These are phyloP conservation scores for Favolaschia claudopus DNA, from an alignment of 768 basidiomycete species.

Conservation along the genomic window DNA sequence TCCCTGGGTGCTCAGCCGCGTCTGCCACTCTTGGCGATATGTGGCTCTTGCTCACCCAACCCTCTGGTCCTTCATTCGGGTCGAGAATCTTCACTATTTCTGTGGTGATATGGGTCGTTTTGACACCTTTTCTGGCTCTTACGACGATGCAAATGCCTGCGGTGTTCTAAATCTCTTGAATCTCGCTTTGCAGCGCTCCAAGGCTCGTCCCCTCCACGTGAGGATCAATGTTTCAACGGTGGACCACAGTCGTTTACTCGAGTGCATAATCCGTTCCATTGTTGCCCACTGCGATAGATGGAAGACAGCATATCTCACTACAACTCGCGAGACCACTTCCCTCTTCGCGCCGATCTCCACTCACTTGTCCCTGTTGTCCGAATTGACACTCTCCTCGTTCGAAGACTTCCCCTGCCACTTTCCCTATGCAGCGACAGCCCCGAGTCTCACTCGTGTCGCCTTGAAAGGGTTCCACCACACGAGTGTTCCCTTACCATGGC, in stretches of 20 bases:
- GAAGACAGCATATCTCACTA: slow-evolving; percentile 4
- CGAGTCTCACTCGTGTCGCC: neutral
- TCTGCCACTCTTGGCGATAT: slow-evolving; percentile 4
- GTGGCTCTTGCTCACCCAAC: slow-evolving; percentile 6
- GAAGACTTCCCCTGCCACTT: neutral
- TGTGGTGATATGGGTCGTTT: no score
- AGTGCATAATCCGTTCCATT: neutral
- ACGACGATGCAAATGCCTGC: neutral
- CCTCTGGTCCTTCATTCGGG: slow-evolving; percentile 1
- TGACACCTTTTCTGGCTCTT: neutral
- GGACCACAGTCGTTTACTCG: neutral
- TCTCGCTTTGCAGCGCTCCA: slow-evolving; percentile 9
- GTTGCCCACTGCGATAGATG: slow-evolving; percentile 13
- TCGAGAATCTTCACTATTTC: neutral
- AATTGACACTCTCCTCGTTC: neutral
- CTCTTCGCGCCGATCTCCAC: slow-evolving; percentile 3
- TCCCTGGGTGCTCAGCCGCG: slow-evolving; percentile 3
- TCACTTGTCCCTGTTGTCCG: slow-evolving; percentile 1
- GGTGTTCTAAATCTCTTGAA: neutral
- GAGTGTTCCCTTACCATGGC: neutral
- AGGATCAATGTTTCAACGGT: neutral
- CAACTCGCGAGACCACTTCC: neutral
- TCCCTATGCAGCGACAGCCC: neutral
- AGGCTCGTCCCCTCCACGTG: neutral
- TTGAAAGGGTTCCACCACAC: neutral